Percentiles rank a stretch among this genome's conserved stretches.
phyloP scores from a whole-genome alignment of 2,329 filamentous ascomycete species.

The Botrytis paeoniae region DNA sequence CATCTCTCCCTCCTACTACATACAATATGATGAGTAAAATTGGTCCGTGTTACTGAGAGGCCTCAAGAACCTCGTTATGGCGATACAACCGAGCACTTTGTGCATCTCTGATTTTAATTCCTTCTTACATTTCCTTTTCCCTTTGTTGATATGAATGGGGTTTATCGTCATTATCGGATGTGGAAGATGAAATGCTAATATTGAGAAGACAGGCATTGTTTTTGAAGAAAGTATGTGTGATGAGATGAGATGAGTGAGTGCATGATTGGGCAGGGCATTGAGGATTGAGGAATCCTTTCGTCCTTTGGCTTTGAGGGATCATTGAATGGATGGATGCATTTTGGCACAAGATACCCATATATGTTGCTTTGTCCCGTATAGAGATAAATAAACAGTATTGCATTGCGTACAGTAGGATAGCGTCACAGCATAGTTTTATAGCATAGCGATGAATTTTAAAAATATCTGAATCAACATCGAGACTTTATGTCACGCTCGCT shows the following conservation, averaged over 20 bases:
- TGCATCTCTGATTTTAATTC: conserved; percentile 8
- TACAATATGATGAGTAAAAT: conserved; percentile 15
- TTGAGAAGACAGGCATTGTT: neutral
- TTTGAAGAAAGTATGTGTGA: neutral
- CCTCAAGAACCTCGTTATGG: conserved; percentile 16
- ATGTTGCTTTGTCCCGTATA: neutral
- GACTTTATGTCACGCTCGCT: neutral
- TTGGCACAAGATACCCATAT: neutral
- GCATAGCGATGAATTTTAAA: neutral
- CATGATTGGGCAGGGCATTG: neutral
- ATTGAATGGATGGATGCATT: neutral
- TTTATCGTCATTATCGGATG: neutral
- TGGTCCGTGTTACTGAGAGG: conserved; percentile 19
- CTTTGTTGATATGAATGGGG: neutral
- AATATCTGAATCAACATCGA: neutral
- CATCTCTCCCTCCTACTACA: neutral
- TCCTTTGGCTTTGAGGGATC: neutral
- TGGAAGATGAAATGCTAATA: neutral
- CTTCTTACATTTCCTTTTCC: neutral
- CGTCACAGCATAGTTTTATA: neutral
- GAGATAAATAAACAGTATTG: neutral
- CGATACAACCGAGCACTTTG: conserved; percentile 17
- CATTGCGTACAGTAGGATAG: neutral
- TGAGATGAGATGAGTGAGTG: neutral
- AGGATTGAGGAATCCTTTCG: neutral